A percentile compares a stretch with the other conserved stretches of the same genome.
Evolutionary conservation across 2,329 filamentous ascomycete species (phyloP).

Genomic region (Aspergillus novoparasiticus): DNA sequence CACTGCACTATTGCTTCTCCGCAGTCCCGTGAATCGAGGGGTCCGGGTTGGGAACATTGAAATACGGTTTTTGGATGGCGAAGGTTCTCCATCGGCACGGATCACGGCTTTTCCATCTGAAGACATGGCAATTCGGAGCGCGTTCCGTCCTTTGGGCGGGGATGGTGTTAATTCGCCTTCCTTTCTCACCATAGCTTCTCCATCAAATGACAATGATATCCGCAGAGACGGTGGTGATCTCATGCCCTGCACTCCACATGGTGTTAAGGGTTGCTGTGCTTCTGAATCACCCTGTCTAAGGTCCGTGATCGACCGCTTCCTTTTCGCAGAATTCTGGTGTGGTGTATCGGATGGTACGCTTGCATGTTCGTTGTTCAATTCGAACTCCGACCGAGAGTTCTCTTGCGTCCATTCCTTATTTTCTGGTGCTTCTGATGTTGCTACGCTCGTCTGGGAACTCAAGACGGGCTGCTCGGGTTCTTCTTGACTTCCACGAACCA

Average conservation of each 20-base stretch:
- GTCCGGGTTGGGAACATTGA: conserved; percentile 51
- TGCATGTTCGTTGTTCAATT: conserved; percentile 17
- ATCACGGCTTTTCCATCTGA: conserved; percentile 90
- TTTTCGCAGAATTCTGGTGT: conserved; percentile 27
- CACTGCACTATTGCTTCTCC: conserved; percentile 72
- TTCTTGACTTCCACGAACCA: conserved; percentile 30
- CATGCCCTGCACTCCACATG: conserved; percentile 21
- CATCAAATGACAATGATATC: conserved; percentile 46
- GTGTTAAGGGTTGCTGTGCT: conserved; percentile 16
- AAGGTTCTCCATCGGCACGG: conserved; percentile 70
- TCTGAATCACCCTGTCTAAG: conserved; percentile 21
- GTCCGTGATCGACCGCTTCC: conserved; percentile 40
- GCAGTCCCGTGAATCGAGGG: conserved; percentile 58
- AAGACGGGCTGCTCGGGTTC: conserved; percentile 26
- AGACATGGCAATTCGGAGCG: conserved; percentile 77
- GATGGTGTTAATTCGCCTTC: conserved; percentile 45
- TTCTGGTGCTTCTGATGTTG: conserved; percentile 27
- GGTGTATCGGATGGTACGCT: conserved; percentile 22
- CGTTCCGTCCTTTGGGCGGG: conserved; percentile 45
- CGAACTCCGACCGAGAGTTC: conserved; percentile 21
- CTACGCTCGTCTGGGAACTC: conserved; percentile 36
- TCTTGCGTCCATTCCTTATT: conserved; percentile 27
- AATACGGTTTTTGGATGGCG: conserved; percentile 60
- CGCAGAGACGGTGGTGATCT: conserved; percentile 43
- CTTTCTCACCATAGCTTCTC: conserved; percentile 41